phyloP scores from a whole-genome alignment of 2,329 filamentous ascomycete species.

The Fusarium guadeloupense region DNA sequence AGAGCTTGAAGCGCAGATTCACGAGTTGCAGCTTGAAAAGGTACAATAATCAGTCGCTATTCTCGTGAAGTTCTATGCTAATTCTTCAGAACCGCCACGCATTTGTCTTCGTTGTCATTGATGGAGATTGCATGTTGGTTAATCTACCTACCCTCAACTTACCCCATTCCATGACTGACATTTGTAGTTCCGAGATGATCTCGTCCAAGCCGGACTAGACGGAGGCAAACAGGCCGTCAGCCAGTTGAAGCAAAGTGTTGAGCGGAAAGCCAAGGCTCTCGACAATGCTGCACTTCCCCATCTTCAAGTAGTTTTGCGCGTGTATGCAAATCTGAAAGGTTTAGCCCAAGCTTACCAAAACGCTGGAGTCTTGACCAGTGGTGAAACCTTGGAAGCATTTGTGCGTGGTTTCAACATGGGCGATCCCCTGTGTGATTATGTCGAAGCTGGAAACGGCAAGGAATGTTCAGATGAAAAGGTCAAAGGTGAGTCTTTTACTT shows the following conservation, averaged over 20 bases:
- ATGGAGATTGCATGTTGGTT: conserved; percentile 53
- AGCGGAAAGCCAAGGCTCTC: conserved; percentile 36
- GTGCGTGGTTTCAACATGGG: conserved; percentile 55
- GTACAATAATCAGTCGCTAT: background rate
- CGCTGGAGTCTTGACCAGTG: conserved; percentile 37
- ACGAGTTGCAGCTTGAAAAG: background rate
- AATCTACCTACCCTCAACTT: conserved; percentile 1
- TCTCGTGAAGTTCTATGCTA: background rate
- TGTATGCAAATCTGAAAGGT: conserved; percentile 52
- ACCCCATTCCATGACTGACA: too few species aligned
- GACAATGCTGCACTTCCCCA: conserved; percentile 32
- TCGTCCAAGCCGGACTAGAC: conserved; percentile 41
- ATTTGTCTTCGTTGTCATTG: conserved; percentile 50
- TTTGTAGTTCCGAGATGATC: conserved; percentile 46
- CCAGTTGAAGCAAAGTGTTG: conserved; percentile 24
- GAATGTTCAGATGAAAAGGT: conserved; percentile 55
- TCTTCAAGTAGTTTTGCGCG: conserved; percentile 45
- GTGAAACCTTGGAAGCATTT: conserved; percentile 45
- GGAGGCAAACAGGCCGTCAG: conserved; percentile 46
- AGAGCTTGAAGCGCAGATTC: background rate
- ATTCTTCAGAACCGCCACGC: conserved; percentile 28
- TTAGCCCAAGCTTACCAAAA: conserved; percentile 48
- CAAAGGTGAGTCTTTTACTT: conserved; percentile 43
- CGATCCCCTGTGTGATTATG: conserved; percentile 49
- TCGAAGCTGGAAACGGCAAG: conserved; percentile 55